Evolutionary conservation across 202 grass and related monocot species (phyloP).

Genomic region (Carex sylvatica): DNA sequence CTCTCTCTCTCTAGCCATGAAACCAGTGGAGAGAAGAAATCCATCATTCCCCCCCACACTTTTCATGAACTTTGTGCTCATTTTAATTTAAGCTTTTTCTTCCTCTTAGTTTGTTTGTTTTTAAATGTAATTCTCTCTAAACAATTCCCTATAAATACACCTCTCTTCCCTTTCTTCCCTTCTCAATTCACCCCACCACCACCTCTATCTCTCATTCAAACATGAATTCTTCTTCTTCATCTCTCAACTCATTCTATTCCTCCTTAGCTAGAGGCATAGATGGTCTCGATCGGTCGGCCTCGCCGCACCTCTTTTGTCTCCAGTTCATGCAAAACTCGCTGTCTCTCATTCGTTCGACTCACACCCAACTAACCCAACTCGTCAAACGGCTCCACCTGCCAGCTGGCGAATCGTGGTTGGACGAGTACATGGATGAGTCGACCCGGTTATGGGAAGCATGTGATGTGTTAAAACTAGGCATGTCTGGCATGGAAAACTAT

Average conservation of each 20-base stretch:
- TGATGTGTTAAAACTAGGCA: conserved; percentile 50
- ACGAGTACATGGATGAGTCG: conserved; percentile 97
- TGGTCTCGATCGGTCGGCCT: conserved; percentile 57
- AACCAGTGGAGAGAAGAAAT: conserved; percentile 14
- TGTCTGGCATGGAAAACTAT: conserved; percentile 56
- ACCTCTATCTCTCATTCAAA: neutral
- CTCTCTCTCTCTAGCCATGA: neutral
- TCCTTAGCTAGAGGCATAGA: conserved; percentile 62
- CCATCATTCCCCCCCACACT: conserved; percentile 36
- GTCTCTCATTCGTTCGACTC: conserved; percentile 58
- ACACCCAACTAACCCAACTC: conserved; percentile 61
- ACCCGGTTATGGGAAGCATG: conserved; percentile 71
- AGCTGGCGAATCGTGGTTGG: conserved; percentile 66
- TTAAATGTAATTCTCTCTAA: conserved; percentile 12
- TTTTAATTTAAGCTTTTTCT: neutral
- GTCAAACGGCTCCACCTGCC: conserved; percentile 83
- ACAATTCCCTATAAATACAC: conserved; percentile 18
- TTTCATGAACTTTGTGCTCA: conserved; percentile 27
- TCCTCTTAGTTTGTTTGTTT: neutral
- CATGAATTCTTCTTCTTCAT: conserved; percentile 60
- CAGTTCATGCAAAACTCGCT: conserved; percentile 54
- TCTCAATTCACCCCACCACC: conserved; percentile 12
- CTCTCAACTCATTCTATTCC: conserved; percentile 68
- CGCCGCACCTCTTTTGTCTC: conserved; percentile 47
- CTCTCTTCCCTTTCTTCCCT: conserved; percentile 14